A percentile compares a stretch with the other conserved stretches of the same genome.
phyloP scores from a whole-genome alignment of 495 filamentous ascomycete genomes.

The Xylaria palmicola region DNA sequence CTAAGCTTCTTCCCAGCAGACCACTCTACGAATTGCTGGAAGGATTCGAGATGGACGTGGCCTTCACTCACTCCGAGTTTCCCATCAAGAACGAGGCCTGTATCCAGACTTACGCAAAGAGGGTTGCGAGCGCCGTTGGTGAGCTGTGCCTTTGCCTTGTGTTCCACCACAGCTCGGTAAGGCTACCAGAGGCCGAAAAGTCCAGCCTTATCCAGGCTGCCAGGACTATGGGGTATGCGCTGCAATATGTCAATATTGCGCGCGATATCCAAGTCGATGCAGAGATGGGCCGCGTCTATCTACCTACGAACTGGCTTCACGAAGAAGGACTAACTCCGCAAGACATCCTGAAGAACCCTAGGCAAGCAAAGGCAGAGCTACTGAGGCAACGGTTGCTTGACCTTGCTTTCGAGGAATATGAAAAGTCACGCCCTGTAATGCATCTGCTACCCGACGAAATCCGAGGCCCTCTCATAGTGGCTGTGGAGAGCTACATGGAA shows the following conservation, averaged over 20 bases:
- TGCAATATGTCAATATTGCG: constrained; percentile 72
- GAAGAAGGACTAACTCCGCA: constrained; percentile 51
- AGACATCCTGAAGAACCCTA: constrained; percentile 50
- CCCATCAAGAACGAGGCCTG: constrained; percentile 57
- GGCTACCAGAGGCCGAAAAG: constrained; percentile 22
- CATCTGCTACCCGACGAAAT: constrained; percentile 55
- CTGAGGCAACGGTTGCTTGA: constrained; percentile 54
- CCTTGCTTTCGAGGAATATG: constrained; percentile 55
- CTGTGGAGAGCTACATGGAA: constrained; percentile 72
- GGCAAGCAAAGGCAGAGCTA: constrained; percentile 36
- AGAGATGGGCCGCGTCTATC: constrained; percentile 58
- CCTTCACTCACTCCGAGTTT: constrained; percentile 42
- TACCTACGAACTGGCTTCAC: constrained; percentile 60
- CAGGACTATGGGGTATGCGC: constrained; percentile 61
- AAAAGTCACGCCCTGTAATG: constrained; percentile 49
- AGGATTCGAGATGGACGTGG: constrained; percentile 63
- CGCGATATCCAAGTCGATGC: constrained; percentile 66
- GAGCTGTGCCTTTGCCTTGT: constrained; percentile 63
- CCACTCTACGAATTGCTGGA: constrained; percentile 59
- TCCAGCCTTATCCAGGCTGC: constrained; percentile 45
- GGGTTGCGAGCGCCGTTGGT: constrained; percentile 68
- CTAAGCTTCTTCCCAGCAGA: constrained; percentile 45
- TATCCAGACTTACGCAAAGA: constrained; percentile 55
- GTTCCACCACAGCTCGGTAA: constrained; percentile 47
- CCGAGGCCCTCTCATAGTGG: constrained; percentile 60